Conservation (phyloP, 2,329 filamentous ascomycete species). For the Botrytis fragariae region DNA sequence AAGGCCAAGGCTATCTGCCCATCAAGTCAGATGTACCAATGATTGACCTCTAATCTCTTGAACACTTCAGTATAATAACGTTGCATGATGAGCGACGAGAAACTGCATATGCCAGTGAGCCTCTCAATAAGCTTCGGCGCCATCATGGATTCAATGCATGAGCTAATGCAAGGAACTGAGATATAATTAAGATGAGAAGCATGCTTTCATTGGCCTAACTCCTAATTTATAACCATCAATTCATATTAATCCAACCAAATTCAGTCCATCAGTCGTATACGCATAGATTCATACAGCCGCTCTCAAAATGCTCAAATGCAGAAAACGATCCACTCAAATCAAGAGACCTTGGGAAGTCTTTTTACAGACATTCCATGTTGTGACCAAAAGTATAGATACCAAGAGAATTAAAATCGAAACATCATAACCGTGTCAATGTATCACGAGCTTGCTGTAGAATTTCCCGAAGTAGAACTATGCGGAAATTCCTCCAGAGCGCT, state of each 20-base stretch:
- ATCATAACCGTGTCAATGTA: not conserved
- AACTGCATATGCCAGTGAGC: not conserved
- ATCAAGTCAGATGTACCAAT: not conserved
- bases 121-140: not conserved
- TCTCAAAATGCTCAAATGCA: conserved; percentile 10
- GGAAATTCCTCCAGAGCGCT: conserved; percentile 26
- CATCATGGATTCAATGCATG: not conserved
- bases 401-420: not conserved
- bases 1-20: not conserved
- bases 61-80: not conserved
- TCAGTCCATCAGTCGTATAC: conserved; percentile 18
- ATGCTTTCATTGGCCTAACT: conserved; percentile 17
- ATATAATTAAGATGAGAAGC: not conserved
- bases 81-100: not conserved
- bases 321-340: not conserved
- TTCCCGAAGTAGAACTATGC: not conserved
- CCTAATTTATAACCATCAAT: not conserved
- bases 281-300: conserved; percentile 16
- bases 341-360: not conserved
- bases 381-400: not conserved
- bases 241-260: not conserved
- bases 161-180: not conserved
- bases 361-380: not conserved
- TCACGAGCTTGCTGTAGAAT: not conserved
- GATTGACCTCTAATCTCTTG: not conserved